Percentiles rank a stretch among this genome's conserved stretches.
These are phyloP conservation scores for Erysimum cheiranthoides DNA, from an alignment of 345 rosid genomes.

Conservation along the genomic window DNA sequence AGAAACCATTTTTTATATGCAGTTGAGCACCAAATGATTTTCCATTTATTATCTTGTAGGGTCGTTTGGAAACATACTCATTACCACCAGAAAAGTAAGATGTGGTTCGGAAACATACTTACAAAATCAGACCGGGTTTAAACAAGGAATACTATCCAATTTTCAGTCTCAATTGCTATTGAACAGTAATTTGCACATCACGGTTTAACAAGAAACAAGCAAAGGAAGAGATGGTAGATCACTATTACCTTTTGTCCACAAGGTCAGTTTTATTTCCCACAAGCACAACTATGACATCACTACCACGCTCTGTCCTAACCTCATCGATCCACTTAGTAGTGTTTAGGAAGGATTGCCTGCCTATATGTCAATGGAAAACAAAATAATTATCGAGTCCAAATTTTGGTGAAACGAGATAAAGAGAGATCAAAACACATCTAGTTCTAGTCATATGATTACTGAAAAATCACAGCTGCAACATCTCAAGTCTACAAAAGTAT, in stretches of 20 bases:
- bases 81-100: conserved; percentile 27
- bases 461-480: conserved; percentile 10
- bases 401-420: not conserved
- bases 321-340: conserved; percentile 89
- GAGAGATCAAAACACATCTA: conserved; percentile 11
- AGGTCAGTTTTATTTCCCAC: conserved; percentile 94
- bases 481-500: conserved; percentile 3
- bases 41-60: conserved; percentile 35
- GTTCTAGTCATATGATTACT: not conserved
- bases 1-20: conserved; percentile 23
- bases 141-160: not conserved
- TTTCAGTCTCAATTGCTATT: conserved; percentile 2
- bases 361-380: conserved; percentile 48
- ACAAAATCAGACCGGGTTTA: not conserved
- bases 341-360: conserved; percentile 82
- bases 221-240: conserved; percentile 8
- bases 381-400: not conserved
- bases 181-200: conserved; percentile 8
- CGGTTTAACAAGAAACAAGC: not conserved
- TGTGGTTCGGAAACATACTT: not conserved
- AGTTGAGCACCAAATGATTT: conserved; percentile 34
- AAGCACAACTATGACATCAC: conserved; percentile 86
- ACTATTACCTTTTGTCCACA: conserved; percentile 75
- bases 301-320: conserved; percentile 89
- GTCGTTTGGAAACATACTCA: conserved; percentile 29